Conservation (phyloP, 2,329 filamentous ascomycete genomes). For the Calonectria hawksworthii region DNA sequence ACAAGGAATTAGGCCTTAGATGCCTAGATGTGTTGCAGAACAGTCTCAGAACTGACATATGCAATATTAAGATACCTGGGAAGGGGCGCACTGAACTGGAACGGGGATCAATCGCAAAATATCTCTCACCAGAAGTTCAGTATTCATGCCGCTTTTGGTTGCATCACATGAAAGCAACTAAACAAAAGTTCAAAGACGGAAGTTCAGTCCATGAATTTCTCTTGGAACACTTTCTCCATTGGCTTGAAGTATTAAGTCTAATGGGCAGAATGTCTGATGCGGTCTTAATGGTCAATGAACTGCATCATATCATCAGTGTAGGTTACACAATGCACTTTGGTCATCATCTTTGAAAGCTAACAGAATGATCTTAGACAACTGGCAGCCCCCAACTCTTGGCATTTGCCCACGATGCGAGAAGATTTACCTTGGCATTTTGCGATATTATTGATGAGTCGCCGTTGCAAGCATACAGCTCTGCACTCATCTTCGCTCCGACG, state of each 20-base stretch:
- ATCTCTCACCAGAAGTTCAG: neutral
- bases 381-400: neutral
- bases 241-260: constrained; percentile 34
- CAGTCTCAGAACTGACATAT: neutral
- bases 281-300: constrained; percentile 13
- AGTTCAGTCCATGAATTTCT: constrained; percentile 32
- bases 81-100: neutral
- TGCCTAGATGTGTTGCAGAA: neutral
- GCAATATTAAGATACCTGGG: neutral
- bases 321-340: neutral
- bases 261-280: neutral
- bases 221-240: constrained; percentile 30
- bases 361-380: neutral
- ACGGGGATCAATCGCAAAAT: neutral
- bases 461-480: constrained; percentile 46
- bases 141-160: constrained; percentile 54
- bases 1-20: neutral
- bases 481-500: constrained; percentile 42
- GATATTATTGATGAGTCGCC: constrained; percentile 33
- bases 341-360: constrained; percentile 4
- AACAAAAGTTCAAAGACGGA: constrained; percentile 44
- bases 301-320: constrained; percentile 22
- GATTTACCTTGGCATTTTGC: constrained; percentile 30
- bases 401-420: constrained; percentile 34
- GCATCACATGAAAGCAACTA: constrained; percentile 48